phyloP scores from a whole-genome alignment of 2,329 filamentous ascomycete genomes.

The Neophaeococcomyces mojaviensis region DNA sequence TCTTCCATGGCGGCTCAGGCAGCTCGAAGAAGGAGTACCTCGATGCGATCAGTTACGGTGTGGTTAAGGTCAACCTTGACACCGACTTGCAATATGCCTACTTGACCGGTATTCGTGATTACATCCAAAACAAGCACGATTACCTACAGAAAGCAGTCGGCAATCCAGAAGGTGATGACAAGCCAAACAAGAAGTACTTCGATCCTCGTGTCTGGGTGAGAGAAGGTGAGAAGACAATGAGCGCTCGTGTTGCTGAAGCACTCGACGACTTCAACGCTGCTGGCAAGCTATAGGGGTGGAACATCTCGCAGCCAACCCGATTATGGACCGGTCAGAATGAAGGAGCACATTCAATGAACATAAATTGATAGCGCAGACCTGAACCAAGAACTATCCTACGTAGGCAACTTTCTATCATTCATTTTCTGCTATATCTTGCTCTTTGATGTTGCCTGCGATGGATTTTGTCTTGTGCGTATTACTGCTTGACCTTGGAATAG shows the following conservation, averaged over 20 bases:
- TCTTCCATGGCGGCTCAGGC: conserved; percentile 97
- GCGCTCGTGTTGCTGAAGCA: conserved; percentile 66
- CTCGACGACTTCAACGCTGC: conserved; percentile 88
- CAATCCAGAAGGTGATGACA: conserved; percentile 91
- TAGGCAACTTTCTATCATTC: no score
- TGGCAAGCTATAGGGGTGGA: conserved; percentile 59
- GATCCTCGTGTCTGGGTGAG: conserved; percentile 91
- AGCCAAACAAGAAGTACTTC: conserved; percentile 98
- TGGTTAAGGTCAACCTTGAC: conserved; percentile 99
- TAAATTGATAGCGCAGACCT: no score
- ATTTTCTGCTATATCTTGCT: no score
- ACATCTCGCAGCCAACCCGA: not conserved
- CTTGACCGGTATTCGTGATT: conserved; percentile 86
- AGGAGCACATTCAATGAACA: not conserved
- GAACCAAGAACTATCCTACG: no score
- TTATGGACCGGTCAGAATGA: not conserved
- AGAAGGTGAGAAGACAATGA: conserved; percentile 91
- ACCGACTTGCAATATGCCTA: conserved; percentile 97
- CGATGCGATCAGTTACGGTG: conserved; percentile 83
- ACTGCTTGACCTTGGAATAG: no score
- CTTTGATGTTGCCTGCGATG: no score
- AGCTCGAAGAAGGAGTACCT: conserved; percentile 84
- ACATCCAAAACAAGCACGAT: conserved; percentile 87
- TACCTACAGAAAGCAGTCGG: conserved; percentile 82
- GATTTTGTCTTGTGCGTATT: no score